Evolutionary conservation across 768 basidiomycete genomes (phyloP).

Genomic region (Tricholoma flavovirens): DNA sequence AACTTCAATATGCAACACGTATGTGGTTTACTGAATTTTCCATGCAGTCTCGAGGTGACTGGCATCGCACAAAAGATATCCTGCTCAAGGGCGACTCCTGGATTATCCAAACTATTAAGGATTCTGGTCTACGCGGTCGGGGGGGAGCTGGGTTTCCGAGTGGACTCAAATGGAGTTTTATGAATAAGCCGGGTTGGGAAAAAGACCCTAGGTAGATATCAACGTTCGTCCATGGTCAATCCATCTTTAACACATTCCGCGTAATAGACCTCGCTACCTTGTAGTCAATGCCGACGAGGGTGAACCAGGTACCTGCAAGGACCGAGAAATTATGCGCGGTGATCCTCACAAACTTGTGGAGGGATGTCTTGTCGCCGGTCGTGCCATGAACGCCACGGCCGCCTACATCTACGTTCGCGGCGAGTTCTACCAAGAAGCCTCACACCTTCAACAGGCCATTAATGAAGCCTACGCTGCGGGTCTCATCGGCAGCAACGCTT

Average conservation of each 20-base stretch:
- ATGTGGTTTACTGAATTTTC: background rate
- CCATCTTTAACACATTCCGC: background rate
- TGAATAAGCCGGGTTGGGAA: constrained; percentile 99
- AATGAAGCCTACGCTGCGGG: constrained; percentile 90
- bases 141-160: constrained; percentile 97
- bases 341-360: constrained; percentile 99
- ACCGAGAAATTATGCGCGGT: constrained; percentile 95
- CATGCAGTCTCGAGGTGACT: constrained; percentile 86
- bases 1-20: background rate
- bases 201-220: constrained; percentile 70
- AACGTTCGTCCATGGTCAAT: background rate
- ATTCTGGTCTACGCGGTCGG: constrained; percentile 90
- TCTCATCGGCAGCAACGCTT: constrained; percentile 84
- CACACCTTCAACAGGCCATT: constrained; percentile 93
- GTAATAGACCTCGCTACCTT: constrained; percentile 78
- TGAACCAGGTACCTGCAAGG: constrained; percentile 98
- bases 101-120: constrained; percentile 96
- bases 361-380: constrained; percentile 94
- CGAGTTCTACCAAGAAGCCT: constrained; percentile 94
- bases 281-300: constrained; percentile 99
- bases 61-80: constrained; percentile 98
- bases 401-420: constrained; percentile 99
- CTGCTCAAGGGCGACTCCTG: constrained; percentile 91
- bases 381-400: constrained; percentile 94
- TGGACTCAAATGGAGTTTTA: constrained; percentile 96